phyloP scores from a whole-genome alignment of 306 rosid species.

The Hylodesmum podocarpum region DNA sequence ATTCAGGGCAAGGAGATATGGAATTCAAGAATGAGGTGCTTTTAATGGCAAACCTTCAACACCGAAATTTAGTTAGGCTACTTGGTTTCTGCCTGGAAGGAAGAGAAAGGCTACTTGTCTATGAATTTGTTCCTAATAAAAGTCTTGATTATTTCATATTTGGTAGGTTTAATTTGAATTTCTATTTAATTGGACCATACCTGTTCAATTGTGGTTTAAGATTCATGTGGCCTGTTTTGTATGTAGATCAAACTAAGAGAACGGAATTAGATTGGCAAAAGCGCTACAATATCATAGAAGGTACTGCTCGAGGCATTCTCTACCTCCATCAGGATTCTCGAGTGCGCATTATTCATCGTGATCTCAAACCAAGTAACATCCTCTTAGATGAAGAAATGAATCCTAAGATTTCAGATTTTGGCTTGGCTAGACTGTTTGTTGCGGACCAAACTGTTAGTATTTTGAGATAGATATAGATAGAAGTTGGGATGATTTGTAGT shows the following conservation, averaged over 20 bases:
- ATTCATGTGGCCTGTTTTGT: background rate
- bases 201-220: background rate
- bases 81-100: too few species aligned
- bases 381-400: background rate
- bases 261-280: background rate
- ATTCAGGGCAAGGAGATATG: background rate
- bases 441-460: background rate
- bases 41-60: too few species aligned
- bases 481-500: too few species aligned
- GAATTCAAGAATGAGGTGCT: too few species aligned
- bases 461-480: too few species aligned
- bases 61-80: too few species aligned
- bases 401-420: background rate
- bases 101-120: too few species aligned
- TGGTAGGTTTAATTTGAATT: background rate
- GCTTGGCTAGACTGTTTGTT: background rate
- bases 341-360: background rate
- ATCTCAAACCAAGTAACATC: background rate
- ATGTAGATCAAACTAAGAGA: background rate
- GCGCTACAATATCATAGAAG: background rate
- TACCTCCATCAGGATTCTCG: background rate
- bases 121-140: too few species aligned
- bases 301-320: background rate
- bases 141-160: too few species aligned
- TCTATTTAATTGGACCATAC: background rate